These are phyloP conservation scores for Pinus tabuliformis DNA, from an alignment of 75 land plant species.

Conservation along the genomic window DNA sequence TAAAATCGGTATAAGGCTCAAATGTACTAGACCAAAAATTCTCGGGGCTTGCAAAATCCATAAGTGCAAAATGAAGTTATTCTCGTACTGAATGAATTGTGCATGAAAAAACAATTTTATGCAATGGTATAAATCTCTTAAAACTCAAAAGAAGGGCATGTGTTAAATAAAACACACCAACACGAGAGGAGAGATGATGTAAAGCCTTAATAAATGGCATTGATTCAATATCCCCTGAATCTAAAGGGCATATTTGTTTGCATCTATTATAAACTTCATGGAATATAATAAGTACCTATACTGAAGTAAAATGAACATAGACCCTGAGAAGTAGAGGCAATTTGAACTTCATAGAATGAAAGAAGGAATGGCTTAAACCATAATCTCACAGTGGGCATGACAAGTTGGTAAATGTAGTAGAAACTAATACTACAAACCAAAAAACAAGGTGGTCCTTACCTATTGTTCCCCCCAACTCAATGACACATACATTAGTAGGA, in stretches of 20 bases:
- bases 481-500: constrained; percentile 95
- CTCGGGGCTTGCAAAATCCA: constrained; percentile 54
- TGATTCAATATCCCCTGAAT: constrained; percentile 95
- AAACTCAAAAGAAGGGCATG: background rate
- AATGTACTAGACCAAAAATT: constrained; percentile 91
- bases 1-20: constrained; percentile 92
- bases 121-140: background rate
- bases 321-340: too few species aligned
- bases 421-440: background rate
- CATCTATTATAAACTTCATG: background rate
- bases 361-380: background rate
- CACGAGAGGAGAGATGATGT: constrained; percentile 89
- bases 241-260: background rate
- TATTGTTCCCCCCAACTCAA: constrained; percentile 95
- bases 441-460: constrained; percentile 27
- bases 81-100: background rate
- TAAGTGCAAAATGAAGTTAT: background rate
- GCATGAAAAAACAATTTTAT: background rate
- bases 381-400: background rate
- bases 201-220: constrained; percentile 94
- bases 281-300: background rate
- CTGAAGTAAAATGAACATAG: background rate
- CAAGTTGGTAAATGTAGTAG: background rate
- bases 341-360: background rate
- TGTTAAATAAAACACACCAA: constrained; percentile 39